Evolutionary conservation across 495 filamentous ascomycete species (phyloP), one percentile per base, ranked within the genome.

Genomic region (Pyrenopolyporus hunteri): DNA sequence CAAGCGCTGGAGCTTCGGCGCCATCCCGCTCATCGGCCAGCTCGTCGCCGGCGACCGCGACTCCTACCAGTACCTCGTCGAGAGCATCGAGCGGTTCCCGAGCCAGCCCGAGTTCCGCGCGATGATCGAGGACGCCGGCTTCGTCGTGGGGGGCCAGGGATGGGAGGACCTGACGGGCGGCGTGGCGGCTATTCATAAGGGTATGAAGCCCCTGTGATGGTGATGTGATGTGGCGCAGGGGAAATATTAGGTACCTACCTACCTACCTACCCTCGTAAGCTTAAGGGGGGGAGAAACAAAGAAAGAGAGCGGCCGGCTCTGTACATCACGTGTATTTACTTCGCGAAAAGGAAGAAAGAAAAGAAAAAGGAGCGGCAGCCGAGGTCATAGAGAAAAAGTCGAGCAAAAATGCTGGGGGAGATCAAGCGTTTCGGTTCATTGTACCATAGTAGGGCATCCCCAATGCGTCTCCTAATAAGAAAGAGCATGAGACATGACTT

Each of bases 31-130:
- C 39, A 96, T 98, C 71, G 94, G 94, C 13, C 93, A 98, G 77
- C 63, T 98, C 61, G 93, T 98, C 25, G 95, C 94, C 2, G 93
- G 89, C 2, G 94, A 98, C 71, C 81, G 94, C 45, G 92, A 92
- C 64, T 96, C 91, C 69, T 98, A 98, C 74, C 95, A 98, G 83
- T 98, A 98, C 78, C 76, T 98, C 29, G 95, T 98, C 20, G 94
- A 98, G 83, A 96, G 91, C 75, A 98, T 98, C 77, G 92, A 97
- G 78, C 78, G 82, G 33, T 98, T 98, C 70, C 95, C 95, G 2
- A 84, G 78, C 44, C 94, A 98, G 80, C 77, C 83, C 44, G 85
- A 91, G 68, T 98, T 93, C 73, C 78, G 85, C 63, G 84, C 83
- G 37, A 94, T 98, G 92, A 94, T 98, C 68, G 76, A 84, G 70